Conservation (phyloP, 441 rosid species). For the Populus hybrid region DNA sequence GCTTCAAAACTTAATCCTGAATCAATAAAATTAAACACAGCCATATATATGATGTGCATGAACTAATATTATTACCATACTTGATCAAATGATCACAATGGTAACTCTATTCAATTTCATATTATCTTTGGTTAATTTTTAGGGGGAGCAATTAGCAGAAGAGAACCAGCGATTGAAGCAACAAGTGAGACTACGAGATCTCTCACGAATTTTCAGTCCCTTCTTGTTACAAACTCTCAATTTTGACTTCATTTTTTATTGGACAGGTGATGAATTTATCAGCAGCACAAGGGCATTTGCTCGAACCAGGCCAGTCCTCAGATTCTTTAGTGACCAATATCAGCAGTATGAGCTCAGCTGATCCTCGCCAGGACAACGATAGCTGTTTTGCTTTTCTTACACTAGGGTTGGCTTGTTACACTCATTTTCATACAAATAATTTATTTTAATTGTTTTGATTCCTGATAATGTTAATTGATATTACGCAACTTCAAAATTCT, state of each 20-base stretch:
- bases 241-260: background rate
- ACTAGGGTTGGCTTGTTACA: conserved; percentile 34
- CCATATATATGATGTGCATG: no score
- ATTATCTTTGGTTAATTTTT: conserved; percentile 1
- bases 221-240: background rate
- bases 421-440: background rate
- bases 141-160: conserved; percentile 27
- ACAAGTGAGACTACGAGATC: conserved; percentile 17
- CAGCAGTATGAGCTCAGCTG: conserved; percentile 11
- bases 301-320: conserved; percentile 16
- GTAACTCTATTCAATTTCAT: background rate
- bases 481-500: background rate
- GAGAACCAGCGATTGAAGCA: conserved; percentile 31
- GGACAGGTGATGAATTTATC: conserved; percentile 18
- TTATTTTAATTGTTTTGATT: no score
- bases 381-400: conserved; percentile 27
- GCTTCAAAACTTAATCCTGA: background rate
- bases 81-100: background rate
- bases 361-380: conserved; percentile 15
- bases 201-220: background rate
- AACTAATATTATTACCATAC: no score
- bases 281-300: background rate
- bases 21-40: no score
- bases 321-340: conserved; percentile 14
- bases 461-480: background rate